Evolutionary conservation across 2,329 filamentous ascomycete species (phyloP).

Genomic region (Fusarium sp.): DNA sequence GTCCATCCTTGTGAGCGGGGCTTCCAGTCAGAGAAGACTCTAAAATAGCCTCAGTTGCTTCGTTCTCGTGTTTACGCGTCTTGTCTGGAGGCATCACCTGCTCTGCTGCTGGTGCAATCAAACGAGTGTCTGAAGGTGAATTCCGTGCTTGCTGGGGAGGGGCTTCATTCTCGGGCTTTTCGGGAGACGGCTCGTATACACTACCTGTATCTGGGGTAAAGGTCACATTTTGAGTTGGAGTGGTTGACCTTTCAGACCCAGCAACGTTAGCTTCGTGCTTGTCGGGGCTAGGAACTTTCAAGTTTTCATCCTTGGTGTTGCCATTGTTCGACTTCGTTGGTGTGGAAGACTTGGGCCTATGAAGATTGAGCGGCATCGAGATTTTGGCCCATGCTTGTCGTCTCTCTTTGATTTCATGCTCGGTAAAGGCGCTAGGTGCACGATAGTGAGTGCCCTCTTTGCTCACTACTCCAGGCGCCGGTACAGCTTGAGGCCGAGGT

Average conservation of each 20-base stretch:
- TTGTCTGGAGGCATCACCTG: neutral
- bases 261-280: slow-evolving; percentile 15
- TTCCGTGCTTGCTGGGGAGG: neutral
- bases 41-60: neutral
- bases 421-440: slow-evolving; percentile 47
- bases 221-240: slow-evolving; percentile 19
- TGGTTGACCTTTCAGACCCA: slow-evolving; percentile 29
- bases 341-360: slow-evolving; percentile 26
- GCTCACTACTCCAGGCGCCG: neutral
- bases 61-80: neutral
- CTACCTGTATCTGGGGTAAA: slow-evolving; percentile 29
- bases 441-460: slow-evolving; percentile 20
- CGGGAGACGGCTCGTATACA: slow-evolving; percentile 18
- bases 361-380: slow-evolving; percentile 51
- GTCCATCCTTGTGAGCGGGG: neutral
- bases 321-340: slow-evolving; percentile 8
- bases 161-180: neutral
- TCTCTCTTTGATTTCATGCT: slow-evolving; percentile 51
- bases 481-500: neutral
- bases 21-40: neutral
- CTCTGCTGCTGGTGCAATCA: neutral
- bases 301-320: neutral
- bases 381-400: slow-evolving; percentile 53
- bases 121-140: neutral
- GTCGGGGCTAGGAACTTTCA: neutral